Base-by-base conservation (phyloP, 2,329 filamentous ascomycete genomes). In the Chaetomium sp. region DNA sequence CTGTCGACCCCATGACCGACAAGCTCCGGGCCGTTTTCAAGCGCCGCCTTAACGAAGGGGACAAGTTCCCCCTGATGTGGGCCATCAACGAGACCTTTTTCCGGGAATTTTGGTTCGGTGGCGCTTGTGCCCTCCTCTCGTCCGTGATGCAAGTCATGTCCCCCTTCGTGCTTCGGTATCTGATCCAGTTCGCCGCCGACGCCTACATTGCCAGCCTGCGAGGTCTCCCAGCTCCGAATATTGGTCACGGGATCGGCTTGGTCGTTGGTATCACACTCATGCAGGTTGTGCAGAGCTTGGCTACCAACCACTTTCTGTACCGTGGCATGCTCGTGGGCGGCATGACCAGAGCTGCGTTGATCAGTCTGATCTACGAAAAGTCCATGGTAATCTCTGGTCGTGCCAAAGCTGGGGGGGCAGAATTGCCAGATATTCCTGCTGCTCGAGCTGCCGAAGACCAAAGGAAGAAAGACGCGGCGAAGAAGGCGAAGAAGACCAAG, bases 271-370 rank as follows among this genome's bases (percentile, higher is more conserved):
- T 97, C 55, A 91, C 88, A 0, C 70, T 79, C 43, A 94, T 97
- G 89, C 91, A 96, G 69, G 78, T 91, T 19, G 67, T 86, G 9
- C 89, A 95, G 71, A 92, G 87, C 68, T 67, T 95, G 61, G 83
- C 84, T 33, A 89, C 85, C 2, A 95, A 91, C 66, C 92, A 97
- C 67, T 96, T 95, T 72, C 86, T 97, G 66, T 97, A 92, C 66
- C 84, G 86, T 27, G 91, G 92, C 27, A 95, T 96, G 87, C 85
- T 95, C 73, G 83, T 95, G 41, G 94, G 92, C 60, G 94, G 90
- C 0, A 86, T 96, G 72, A 75, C 82, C 6, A 81, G 92, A 68
- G 90, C 86, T 1, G 87, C 89, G 0, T 74, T 97, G 44, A 95
- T 96, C 62, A 83, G 88, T 27, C 74, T 91, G 56, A 90, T 97